phyloP scores from a whole-genome alignment of 345 rosid genomes.

The Triadica sebifera region DNA sequence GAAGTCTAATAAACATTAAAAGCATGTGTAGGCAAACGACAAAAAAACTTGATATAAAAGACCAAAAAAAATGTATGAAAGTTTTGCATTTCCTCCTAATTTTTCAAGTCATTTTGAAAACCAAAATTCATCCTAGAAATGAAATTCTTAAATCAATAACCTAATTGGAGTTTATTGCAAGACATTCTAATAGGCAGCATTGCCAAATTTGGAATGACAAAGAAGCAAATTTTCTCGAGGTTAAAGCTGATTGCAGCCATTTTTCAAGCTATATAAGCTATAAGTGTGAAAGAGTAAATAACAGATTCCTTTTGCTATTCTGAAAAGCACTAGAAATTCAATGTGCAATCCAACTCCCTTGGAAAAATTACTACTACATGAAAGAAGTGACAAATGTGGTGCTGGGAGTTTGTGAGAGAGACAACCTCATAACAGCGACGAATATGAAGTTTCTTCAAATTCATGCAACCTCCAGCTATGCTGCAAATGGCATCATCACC shows the following conservation, averaged over 20 bases:
- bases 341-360: not conserved
- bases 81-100: not conserved
- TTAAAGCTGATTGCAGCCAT: not conserved
- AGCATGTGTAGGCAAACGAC: not conserved
- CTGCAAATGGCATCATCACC: slow-evolving; percentile 76
- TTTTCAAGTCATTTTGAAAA: not conserved
- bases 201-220: not conserved
- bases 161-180: not conserved
- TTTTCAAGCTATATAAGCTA: not conserved
- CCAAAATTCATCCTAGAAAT: not conserved
- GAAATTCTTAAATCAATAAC: not conserved
- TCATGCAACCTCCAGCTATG: slow-evolving; percentile 80
- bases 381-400: not conserved
- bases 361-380: not conserved
- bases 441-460: slow-evolving; percentile 82
- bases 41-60: not conserved
- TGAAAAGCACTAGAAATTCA: not conserved
- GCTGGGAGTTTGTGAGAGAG: slow-evolving; percentile 10
- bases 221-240: not conserved
- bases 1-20: not conserved
- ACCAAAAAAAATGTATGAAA: not conserved
- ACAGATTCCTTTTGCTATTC: not conserved
- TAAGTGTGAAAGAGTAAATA: not conserved
- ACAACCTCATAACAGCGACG: slow-evolving; percentile 86
- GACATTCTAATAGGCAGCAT: not conserved